Conservation (phyloP, 805 yeast species). For the Candida endomychidarum region DNA sequence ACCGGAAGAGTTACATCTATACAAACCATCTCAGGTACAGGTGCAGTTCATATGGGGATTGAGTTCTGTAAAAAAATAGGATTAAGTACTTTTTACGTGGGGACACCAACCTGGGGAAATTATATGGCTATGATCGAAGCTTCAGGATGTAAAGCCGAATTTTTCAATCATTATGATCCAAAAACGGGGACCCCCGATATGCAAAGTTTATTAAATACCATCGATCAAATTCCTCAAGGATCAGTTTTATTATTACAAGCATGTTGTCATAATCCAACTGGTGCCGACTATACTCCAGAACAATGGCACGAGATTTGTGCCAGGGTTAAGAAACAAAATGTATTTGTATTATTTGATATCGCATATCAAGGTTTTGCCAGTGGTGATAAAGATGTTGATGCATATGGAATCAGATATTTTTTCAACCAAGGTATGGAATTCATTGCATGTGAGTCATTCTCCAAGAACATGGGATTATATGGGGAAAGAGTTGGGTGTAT, state of each 20-base stretch:
- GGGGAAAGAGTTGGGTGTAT: slow-evolving; percentile 41
- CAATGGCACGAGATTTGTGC: slow-evolving; percentile 37
- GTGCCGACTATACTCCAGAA: slow-evolving; percentile 36
- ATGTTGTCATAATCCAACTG: slow-evolving; percentile 48
- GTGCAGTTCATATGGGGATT: slow-evolving; percentile 40
- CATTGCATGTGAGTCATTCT: slow-evolving; percentile 39
- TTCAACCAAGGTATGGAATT: slow-evolving; percentile 28
- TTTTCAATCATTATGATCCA: slow-evolving; percentile 33
- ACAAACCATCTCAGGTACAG: slow-evolving; percentile 45
- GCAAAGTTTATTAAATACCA: slow-evolving; percentile 22
- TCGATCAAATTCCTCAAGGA: slow-evolving; percentile 29
- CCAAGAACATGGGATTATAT: slow-evolving; percentile 44
- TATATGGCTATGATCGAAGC: slow-evolving; percentile 36
- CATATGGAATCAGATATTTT: slow-evolving; percentile 40
- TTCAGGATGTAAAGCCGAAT: slow-evolving; percentile 26
- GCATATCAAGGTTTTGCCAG: slow-evolving; percentile 45
- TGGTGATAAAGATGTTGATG: slow-evolving; percentile 62
- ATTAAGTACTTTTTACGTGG: slow-evolving; percentile 29
- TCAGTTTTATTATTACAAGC: slow-evolving; percentile 41
- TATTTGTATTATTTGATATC: slow-evolving; percentile 37
- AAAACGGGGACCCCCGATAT: slow-evolving; percentile 31
- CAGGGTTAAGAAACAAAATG: slow-evolving; percentile 23
- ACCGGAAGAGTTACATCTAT: slow-evolving; percentile 30
- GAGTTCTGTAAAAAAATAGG: slow-evolving; percentile 27
- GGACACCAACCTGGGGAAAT: slow-evolving; percentile 42